Evolutionary conservation across 2,329 filamentous ascomycete genomes (phyloP), one percentile per base, ranked within the genome.

Genomic region (Sordariomycetes sp.): DNA sequence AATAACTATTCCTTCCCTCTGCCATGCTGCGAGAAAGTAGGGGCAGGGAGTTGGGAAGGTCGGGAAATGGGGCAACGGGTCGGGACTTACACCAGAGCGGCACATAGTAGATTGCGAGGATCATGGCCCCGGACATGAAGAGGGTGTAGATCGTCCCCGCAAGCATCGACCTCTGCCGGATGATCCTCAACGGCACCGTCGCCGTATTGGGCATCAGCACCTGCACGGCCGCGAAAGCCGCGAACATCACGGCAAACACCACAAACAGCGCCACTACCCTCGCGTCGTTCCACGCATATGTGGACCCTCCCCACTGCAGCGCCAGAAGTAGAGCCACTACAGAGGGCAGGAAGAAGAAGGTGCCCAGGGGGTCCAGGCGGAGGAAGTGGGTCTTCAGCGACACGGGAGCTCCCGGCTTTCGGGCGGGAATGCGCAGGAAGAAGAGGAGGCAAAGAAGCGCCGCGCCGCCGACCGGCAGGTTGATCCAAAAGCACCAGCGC

Each of bases 401-500:
- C 18, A 65, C 64, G 3, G 65, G 60, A 64, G 59, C n/a, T 2
- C 24, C 28, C 16, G 56, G 56, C 25, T 63, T 60, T 24, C 24
- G 55, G n/a, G 22, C 20, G 3, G 65, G 62, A 12, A 55, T 40
- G 25, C 57, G 43, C 61, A 80, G 75, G 64, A 79, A 75, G 58
- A 81, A 69, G 46, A 75, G 67, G 57, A 83, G 72, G 57, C 76
- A 75, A 12, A 76, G 11, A n/a, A 77, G 70, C 3, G 77, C 75
- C n/a, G 77, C 68, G 28, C 71, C 78, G 22, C 80, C 80, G 57
- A 83, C 73, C 8, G 80, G 80, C 18, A 83, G 73, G 61, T 83
- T 83, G 64, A 83, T 78, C 64, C 79, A 83, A 63, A 83, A 83
- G 64, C 80, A 82, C 80, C 80, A 79, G 54, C 76, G 72, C 80